These are phyloP conservation scores for Leptodermis oblonga DNA, from an alignment of 257 asterid species.

Conservation along the genomic window DNA sequence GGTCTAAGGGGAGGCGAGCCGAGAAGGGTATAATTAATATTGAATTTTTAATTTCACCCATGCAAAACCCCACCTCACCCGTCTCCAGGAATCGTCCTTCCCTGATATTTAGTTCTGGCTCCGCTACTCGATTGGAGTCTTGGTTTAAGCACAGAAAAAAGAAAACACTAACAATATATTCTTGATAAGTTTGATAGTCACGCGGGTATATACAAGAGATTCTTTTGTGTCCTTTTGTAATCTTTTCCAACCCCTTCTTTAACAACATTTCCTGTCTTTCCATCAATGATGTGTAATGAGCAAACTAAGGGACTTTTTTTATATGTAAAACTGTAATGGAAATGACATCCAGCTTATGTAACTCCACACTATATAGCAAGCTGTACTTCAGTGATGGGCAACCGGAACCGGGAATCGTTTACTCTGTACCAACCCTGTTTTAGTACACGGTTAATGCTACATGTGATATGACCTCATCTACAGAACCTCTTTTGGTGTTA, in stretches of 20 bases:
- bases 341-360: slow-evolving; percentile 12
- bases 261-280: slow-evolving; percentile 17
- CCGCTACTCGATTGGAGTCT: too few relatives aligned
- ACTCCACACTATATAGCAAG: neutral
- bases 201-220: slow-evolving; percentile 13
- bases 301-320: slow-evolving; percentile 6
- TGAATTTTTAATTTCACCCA: too few relatives aligned
- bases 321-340: slow-evolving; percentile 9
- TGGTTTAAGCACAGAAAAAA: neutral
- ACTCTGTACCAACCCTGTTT: too few relatives aligned
- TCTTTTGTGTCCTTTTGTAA: slow-evolving; percentile 9
- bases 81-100: too few relatives aligned
- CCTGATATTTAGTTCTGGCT: too few relatives aligned
- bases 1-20: too few relatives aligned
- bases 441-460: too few relatives aligned
- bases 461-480: too few relatives aligned
- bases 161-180: neutral
- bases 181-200: slow-evolving; percentile 4
- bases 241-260: slow-evolving; percentile 7
- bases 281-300: slow-evolving; percentile 23
- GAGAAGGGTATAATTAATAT: too few relatives aligned
- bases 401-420: too few relatives aligned
- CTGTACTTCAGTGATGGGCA: slow-evolving; percentile 17
- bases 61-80: too few relatives aligned
- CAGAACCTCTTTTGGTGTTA: slow-evolving; percentile 13